A percentile compares a stretch with the other conserved stretches of the same genome.
Evolutionary conservation across 352 stramenopile species (phyloP).

Genomic region (Globisporangium emineosum): DNA sequence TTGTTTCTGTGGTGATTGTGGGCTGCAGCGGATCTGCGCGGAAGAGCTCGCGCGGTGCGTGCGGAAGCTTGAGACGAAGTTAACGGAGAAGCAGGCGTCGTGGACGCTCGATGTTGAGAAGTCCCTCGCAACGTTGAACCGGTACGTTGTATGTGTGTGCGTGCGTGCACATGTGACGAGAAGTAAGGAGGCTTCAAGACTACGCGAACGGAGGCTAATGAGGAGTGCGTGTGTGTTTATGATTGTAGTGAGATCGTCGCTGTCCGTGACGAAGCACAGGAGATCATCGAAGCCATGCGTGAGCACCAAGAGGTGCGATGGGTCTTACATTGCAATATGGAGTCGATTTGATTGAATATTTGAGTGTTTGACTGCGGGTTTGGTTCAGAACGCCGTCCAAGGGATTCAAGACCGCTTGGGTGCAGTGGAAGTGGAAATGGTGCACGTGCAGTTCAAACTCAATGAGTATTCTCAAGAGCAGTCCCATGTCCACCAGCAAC

Average conservation of each 20-base stretch:
- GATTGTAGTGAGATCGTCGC: conserved; percentile 8
- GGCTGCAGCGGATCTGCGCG: conserved; percentile 13
- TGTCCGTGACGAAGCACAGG: conserved; percentile 12
- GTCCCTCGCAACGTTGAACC: not conserved
- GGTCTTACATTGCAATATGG: not conserved
- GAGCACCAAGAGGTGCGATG: conserved; percentile 5
- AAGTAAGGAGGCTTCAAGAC: not conserved
- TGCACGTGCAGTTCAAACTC: not conserved
- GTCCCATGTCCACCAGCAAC: not conserved
- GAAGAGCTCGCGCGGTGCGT: conserved; percentile 19
- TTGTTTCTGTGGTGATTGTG: not conserved
- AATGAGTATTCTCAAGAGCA: not conserved
- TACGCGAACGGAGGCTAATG: not conserved
- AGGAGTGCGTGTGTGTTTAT: not conserved
- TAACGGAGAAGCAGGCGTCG: not conserved
- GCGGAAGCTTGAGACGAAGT: conserved; percentile 12
- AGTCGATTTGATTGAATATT: too few species aligned
- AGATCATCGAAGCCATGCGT: not conserved
- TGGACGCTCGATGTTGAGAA: conserved; percentile 9
- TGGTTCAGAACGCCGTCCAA: conserved; percentile 6
- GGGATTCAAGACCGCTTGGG: conserved; percentile 6
- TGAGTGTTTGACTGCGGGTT: not conserved
- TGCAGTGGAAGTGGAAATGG: conserved; percentile 8
- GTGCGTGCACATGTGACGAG: not conserved
- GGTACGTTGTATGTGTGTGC: conserved; percentile 3